These are phyloP conservation scores for Fraxinus platypoda DNA, from an alignment of 305 asterid genomes.

Conservation along the genomic window DNA sequence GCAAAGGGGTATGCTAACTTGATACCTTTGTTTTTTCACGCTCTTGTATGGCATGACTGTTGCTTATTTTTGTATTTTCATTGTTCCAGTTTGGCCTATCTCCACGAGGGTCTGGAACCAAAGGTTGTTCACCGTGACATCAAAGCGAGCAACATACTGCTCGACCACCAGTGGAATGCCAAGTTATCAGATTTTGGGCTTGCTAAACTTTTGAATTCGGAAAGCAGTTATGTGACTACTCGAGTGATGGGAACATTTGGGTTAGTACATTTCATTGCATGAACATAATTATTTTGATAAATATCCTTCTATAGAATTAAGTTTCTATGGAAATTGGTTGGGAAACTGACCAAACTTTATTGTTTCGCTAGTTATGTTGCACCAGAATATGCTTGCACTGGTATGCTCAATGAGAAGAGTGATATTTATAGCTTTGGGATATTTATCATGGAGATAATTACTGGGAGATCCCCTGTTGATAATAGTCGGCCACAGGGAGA, in stretches of 20 bases:
- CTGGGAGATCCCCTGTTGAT: constrained; percentile 72
- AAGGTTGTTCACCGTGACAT: constrained; percentile 84
- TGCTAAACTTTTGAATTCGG: constrained; percentile 74
- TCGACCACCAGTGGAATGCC: constrained; percentile 69
- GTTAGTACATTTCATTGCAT: constrained; percentile 35
- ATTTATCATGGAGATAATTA: constrained; percentile 71
- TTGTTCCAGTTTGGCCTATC: constrained; percentile 56
- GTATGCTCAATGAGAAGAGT: constrained; percentile 73
- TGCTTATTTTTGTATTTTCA: background rate
- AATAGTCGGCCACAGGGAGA: constrained; percentile 60
- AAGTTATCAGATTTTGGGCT: constrained; percentile 82
- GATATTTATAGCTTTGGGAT: constrained; percentile 73
- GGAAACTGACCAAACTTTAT: background rate
- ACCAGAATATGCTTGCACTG: constrained; percentile 81
- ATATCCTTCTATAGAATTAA: background rate
- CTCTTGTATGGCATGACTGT: background rate
- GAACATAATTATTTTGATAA: background rate
- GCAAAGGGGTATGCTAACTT: constrained; percentile 59
- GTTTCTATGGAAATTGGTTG: background rate
- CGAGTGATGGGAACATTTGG: constrained; percentile 86
- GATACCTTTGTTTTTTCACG: constrained; percentile 11
- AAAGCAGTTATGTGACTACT: constrained; percentile 63
- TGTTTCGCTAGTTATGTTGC: constrained; percentile 59
- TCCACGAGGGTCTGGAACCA: constrained; percentile 78
- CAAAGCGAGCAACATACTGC: constrained; percentile 66